These are phyloP conservation scores for Scheffersomyces parashehatae DNA, from an alignment of 1,139 yeast species.

Conservation along the genomic window DNA sequence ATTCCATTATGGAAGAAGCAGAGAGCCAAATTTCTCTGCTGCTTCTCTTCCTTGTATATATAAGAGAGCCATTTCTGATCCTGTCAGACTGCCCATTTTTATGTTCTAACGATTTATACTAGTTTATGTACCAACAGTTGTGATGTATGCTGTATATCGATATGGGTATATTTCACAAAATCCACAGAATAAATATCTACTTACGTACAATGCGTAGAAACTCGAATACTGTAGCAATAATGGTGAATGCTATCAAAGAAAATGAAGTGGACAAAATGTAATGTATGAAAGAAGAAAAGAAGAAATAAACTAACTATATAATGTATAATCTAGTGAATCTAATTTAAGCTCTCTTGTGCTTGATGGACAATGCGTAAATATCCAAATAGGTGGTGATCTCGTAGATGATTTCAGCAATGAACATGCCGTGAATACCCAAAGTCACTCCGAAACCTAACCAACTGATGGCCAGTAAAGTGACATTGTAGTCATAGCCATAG, in stretches of 20 bases:
- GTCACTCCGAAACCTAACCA: conserved; percentile 79
- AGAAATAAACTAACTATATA: conserved; percentile 1
- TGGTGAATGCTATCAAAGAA: too few species aligned
- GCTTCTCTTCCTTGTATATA: conserved; percentile 7
- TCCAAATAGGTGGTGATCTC: conserved; percentile 85
- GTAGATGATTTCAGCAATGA: conserved; percentile 76
- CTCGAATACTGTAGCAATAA: too few species aligned
- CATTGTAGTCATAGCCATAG: conserved; percentile 39
- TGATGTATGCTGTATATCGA: too few species aligned
- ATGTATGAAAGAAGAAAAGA: too few species aligned
- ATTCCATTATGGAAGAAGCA: neutral
- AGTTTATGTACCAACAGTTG: neutral
- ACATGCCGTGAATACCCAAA: conserved; percentile 75
- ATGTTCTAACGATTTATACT: conserved; percentile 1
- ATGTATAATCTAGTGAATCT: neutral
- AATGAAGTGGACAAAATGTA: too few species aligned
- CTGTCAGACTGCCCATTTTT: neutral
- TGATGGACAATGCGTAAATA: conserved; percentile 81
- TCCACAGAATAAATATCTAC: neutral
- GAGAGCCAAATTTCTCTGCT: neutral
- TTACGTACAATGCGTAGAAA: too few species aligned
- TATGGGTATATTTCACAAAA: neutral
- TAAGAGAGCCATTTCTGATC: neutral
- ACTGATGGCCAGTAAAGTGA: conserved; percentile 48
- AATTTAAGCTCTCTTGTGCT: conserved; percentile 62